Conservation (phyloP, 2,329 filamentous ascomycete genomes). For the Blumeria hordei region DNA sequence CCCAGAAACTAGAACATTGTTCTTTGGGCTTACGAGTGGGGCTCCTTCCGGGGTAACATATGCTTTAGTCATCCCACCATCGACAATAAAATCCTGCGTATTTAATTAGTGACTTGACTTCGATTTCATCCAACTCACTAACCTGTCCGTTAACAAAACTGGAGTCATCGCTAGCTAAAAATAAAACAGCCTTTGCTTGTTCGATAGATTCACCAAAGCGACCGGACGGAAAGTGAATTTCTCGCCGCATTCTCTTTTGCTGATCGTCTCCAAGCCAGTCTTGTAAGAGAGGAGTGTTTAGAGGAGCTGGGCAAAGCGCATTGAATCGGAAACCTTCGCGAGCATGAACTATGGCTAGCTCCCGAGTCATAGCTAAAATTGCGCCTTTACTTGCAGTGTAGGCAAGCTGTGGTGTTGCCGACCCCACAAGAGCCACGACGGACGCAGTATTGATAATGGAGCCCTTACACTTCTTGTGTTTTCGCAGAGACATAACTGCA, state of each 20-base stretch:
- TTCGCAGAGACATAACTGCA: conserved; percentile 40
- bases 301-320: conserved; percentile 45
- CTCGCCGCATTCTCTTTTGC: conserved; percentile 43
- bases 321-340: conserved; percentile 55
- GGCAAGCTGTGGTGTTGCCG: conserved; percentile 47
- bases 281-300: conserved; percentile 53
- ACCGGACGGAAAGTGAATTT: conserved; percentile 52
- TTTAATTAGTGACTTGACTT: conserved; percentile 2
- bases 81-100: conserved; percentile 65
- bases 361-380: conserved; percentile 48
- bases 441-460: conserved; percentile 55
- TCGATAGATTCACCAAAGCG: conserved; percentile 58
- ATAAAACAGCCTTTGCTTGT: conserved; percentile 50
- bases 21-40: conserved; percentile 26
- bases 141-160: conserved; percentile 50
- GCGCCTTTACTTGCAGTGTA: conserved; percentile 60
- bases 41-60: conserved; percentile 50
- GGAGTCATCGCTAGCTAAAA: conserved; percentile 50
- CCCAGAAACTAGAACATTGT: conserved; percentile 14
- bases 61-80: conserved; percentile 86
- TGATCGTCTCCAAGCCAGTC: conserved; percentile 53
- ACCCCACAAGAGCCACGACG: conserved; percentile 47
- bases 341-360: conserved; percentile 51
- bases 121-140: background rate
- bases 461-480: conserved; percentile 38